Conservation (phyloP, 2,329 filamentous ascomycete genomes). For the Hymenoscyphus occultus region DNA sequence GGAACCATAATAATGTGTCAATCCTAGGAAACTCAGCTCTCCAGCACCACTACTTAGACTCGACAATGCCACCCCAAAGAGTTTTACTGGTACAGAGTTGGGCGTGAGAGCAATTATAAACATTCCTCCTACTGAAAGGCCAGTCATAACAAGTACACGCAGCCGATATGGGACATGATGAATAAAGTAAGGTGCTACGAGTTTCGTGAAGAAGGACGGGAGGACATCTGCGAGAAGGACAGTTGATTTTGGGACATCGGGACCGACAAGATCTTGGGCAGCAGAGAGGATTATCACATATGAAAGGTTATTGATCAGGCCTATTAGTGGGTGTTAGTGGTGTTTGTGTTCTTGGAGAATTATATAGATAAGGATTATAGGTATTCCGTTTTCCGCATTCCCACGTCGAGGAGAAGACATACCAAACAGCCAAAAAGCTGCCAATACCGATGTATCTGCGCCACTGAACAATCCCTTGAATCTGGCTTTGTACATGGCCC, state of each 20-base stretch:
- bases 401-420: slow-evolving; percentile 29
- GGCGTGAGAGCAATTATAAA: slow-evolving; percentile 81
- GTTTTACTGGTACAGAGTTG: slow-evolving; percentile 67
- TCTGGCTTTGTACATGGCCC: slow-evolving; percentile 69
- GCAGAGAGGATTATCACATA: slow-evolving; percentile 96
- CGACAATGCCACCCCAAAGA: slow-evolving; percentile 79
- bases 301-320: slow-evolving; percentile 93
- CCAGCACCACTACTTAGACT: slow-evolving; percentile 83
- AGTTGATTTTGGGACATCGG: slow-evolving; percentile 79
- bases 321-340: slow-evolving; percentile 42
- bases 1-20: slow-evolving; percentile 91
- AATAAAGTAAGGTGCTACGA: slow-evolving; percentile 91
- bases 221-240: slow-evolving; percentile 92
- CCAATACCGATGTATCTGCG: slow-evolving; percentile 66
- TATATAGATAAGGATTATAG: not conserved
- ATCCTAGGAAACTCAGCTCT: slow-evolving; percentile 83
- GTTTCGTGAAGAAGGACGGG: slow-evolving; percentile 83
- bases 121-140: slow-evolving; percentile 81
- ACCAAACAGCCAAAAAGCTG: slow-evolving; percentile 96
- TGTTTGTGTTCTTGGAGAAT: not conserved
- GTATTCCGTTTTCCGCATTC: not conserved
- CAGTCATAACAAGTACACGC: slow-evolving; percentile 72
- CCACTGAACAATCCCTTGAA: slow-evolving; percentile 61
- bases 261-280: slow-evolving; percentile 90
- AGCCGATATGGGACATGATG: slow-evolving; percentile 77